These are phyloP conservation scores for Teratosphaeria epicoccoides DNA, from an alignment of 2,329 filamentous ascomycete species.

Conservation along the genomic window DNA sequence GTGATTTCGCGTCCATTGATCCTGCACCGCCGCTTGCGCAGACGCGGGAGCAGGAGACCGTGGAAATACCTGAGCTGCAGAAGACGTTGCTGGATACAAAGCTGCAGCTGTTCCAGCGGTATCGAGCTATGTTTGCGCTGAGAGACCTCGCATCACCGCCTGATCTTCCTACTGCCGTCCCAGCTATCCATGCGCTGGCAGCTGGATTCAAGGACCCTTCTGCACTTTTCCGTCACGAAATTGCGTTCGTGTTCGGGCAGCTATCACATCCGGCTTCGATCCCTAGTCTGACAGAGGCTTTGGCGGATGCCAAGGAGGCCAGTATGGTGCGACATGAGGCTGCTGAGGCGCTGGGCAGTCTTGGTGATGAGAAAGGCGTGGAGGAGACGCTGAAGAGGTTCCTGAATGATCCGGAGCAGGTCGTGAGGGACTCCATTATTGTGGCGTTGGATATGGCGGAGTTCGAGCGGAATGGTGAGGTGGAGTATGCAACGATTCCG, in stretches of 20 bases:
- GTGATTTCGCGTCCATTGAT: constrained; percentile 91
- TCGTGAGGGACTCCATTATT: constrained; percentile 87
- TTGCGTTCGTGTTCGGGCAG: constrained; percentile 97
- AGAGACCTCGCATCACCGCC: constrained; percentile 91
- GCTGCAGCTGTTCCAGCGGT: constrained; percentile 77
- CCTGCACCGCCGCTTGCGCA: constrained; percentile 81
- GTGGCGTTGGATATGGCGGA: constrained; percentile 98
- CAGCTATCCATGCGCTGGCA: constrained; percentile 77
- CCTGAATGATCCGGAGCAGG: constrained; percentile 79
- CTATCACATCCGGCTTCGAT: constrained; percentile 95
- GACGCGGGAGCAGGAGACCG: constrained; percentile 42
- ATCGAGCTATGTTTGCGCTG: constrained; percentile 95
- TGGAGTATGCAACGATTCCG: constrained; percentile 87
- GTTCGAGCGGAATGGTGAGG: constrained; percentile 78
- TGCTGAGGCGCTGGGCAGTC: constrained; percentile 85
- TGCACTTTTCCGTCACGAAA: constrained; percentile 91
- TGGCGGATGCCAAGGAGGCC: constrained; percentile 70
- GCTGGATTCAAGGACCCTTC: constrained; percentile 77
- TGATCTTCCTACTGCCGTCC: constrained; percentile 75
- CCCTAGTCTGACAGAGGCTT: constrained; percentile 66
- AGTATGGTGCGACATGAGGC: constrained; percentile 98
- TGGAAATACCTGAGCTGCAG: constrained; percentile 58
- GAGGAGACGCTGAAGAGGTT: constrained; percentile 76
- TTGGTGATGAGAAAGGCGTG: constrained; percentile 88
- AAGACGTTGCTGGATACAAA: constrained; percentile 66